Evolutionary conservation across 176 grass and related monocot species (phyloP), one percentile per base, ranked within the genome.

Genomic region (Olyra latifolia): DNA sequence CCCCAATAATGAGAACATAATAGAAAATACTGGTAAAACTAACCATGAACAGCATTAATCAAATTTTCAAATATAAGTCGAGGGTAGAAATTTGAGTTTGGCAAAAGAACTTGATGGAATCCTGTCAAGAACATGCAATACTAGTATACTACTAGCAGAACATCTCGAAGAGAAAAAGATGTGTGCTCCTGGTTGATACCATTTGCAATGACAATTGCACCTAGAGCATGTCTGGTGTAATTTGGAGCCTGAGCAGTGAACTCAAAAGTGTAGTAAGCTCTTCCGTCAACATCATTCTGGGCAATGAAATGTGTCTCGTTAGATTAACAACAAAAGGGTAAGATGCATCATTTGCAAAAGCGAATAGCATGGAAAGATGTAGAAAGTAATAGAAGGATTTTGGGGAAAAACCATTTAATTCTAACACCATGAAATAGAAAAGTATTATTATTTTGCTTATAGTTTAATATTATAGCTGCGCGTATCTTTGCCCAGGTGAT

Each of bases 261-360:
- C 86, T 95, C 93, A 17, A 99, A 99, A 45, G 84, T 99, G 84
- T 93, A 99, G 86, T 99, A 99, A 86, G 79, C 81, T 75, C 90
- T 99, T 47, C 96, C 92, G 11, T 95, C 92, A 66, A 91, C 80
- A 60, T 95, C 90, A 78, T 87, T 87, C 88, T 95, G 62, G 1
- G 6, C 43, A 65, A 89, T 38, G 66, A 42, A 65, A 64, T 79
- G 41, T 1, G 74, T 41, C n/a, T n/a, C 56, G 25, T 71, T 14
- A 76, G 50, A 69, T 46, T 45, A 75, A 62, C 35, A 64, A 38
- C 14, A 68, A 49, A 69, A 22, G 30, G 64, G 10, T 35, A 68
- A 28, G 66, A 84, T 32, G 27, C 25, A 8, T 46, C 28, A 8
- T 35, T 29, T 35, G 29, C 2, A 65, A 44, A 78, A 74, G 32